Evolutionary conservation across 441 rosid genomes (phyloP).

Genomic region (Heliophila coronopifolia): DNA sequence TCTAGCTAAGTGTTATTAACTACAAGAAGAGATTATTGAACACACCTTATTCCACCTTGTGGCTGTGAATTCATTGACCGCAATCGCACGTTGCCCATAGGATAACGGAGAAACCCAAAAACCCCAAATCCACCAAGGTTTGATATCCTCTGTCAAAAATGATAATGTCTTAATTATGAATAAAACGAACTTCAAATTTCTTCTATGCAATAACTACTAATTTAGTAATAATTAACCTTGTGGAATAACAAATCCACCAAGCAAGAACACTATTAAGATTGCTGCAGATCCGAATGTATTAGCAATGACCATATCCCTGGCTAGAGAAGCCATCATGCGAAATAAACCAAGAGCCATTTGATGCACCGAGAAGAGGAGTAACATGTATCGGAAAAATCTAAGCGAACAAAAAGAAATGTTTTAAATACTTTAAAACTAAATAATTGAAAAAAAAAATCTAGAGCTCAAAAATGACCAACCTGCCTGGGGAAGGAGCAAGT

Average conservation of each 20-base stretch:
- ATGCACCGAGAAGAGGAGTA: conserved; percentile 63
- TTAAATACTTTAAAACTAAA: not conserved
- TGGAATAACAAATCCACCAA: conserved; percentile 91
- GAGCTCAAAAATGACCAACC: conserved; percentile 44
- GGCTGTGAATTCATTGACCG: conserved; percentile 81
- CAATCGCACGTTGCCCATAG: conserved; percentile 71
- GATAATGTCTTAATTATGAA: too few species aligned
- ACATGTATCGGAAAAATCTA: conserved; percentile 68
- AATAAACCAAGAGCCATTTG: conserved; percentile 93
- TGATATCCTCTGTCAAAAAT: conserved; percentile 46
- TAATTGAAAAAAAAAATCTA: not conserved
- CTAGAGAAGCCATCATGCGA: conserved; percentile 68
- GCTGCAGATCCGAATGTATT: conserved; percentile 79
- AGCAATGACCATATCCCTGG: conserved; percentile 85
- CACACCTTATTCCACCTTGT: conserved; percentile 69
- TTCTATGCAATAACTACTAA: not conserved
- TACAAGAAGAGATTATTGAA: not conserved
- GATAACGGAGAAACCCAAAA: conserved; percentile 86
- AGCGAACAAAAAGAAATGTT: not conserved
- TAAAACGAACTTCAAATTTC: too few species aligned
- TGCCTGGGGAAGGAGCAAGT: conserved; percentile 62
- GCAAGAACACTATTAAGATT: conserved; percentile 49
- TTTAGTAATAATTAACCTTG: conserved; percentile 41
- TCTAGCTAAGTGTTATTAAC: not conserved
- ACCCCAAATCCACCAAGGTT: conserved; percentile 93